A percentile compares a stretch with the other conserved stretches of the same genome.
Evolutionary conservation across 2,329 filamentous ascomycete species (phyloP).

Genomic region (Corniculantispora saksenae): DNA sequence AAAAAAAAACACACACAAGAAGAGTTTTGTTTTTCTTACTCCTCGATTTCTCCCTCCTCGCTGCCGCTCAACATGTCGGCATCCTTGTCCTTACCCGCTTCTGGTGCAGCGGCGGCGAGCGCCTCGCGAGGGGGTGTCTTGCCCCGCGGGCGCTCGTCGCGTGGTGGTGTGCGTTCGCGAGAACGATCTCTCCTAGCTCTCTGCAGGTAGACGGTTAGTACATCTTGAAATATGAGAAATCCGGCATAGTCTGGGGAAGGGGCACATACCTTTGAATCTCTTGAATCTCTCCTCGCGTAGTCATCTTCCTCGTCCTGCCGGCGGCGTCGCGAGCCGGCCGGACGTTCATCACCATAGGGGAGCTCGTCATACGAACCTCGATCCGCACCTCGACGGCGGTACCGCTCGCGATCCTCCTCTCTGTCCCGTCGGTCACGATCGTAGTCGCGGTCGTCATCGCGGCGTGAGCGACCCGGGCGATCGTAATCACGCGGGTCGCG

Average conservation of each 20-base stretch:
- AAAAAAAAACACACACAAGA: background rate
- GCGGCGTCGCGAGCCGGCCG: constrained; percentile 69
- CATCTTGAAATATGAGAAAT: too few relatives aligned
- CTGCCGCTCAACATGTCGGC: constrained; percentile 69
- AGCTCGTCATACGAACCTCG: constrained; percentile 81
- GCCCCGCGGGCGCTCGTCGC: too few relatives aligned
- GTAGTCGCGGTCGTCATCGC: constrained; percentile 69
- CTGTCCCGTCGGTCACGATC: constrained; percentile 83
- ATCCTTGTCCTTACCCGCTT: constrained; percentile 34
- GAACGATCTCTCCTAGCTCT: constrained; percentile 58
- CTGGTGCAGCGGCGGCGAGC: constrained; percentile 19
- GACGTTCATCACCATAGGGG: constrained; percentile 79
- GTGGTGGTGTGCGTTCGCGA: constrained; percentile 64
- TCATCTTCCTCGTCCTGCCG: constrained; percentile 78
- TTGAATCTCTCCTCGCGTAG: constrained; percentile 62
- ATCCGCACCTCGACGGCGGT: constrained; percentile 77
- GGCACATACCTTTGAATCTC: constrained; percentile 64
- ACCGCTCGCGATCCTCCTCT: constrained; percentile 89
- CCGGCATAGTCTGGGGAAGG: constrained; percentile 20
- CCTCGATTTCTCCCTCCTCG: constrained; percentile 97
- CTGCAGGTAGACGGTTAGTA: too few relatives aligned
- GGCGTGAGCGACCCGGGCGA: constrained; percentile 54
- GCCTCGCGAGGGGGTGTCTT: constrained; percentile 50
- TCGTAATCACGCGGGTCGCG: constrained; percentile 49
- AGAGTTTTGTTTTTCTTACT: constrained; percentile 43